phyloP scores from a whole-genome alignment of 2,329 filamentous ascomycete genomes.

The Colletotrichum kahawae region DNA sequence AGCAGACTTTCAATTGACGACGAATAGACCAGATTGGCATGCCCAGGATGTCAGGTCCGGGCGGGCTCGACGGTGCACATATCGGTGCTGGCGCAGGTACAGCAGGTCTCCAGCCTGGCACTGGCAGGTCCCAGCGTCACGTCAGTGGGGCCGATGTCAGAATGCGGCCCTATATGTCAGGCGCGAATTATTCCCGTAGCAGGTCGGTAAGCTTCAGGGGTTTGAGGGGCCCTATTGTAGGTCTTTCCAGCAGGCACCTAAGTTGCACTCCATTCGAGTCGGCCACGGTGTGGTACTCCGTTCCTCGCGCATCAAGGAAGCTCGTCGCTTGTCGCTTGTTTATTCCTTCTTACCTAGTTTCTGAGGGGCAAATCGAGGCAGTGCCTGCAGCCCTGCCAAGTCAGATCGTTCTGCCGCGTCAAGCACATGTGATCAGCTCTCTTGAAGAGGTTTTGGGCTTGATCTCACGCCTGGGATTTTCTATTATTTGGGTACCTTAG shows the following conservation, averaged over 20 bases:
- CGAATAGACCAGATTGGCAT: slow-evolving; percentile 20
- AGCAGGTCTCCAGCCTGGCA: background rate
- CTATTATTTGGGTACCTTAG: background rate
- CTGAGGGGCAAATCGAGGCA: background rate
- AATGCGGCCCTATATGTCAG: slow-evolving; percentile 15
- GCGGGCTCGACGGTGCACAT: background rate
- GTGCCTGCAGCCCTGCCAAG: background rate
- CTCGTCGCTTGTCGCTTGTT: background rate
- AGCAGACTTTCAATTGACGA: background rate
- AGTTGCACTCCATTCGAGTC: background rate
- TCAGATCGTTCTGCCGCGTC: background rate
- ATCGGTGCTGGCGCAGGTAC: background rate
- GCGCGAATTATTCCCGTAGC: background rate
- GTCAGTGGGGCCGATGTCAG: background rate
- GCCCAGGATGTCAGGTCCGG: slow-evolving; percentile 9
- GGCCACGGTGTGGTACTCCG: background rate
- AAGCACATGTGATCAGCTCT: background rate
- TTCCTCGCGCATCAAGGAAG: too few relatives aligned
- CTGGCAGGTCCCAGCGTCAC: background rate
- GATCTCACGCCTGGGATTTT: background rate
- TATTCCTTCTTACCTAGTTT: background rate
- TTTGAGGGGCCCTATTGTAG: background rate
- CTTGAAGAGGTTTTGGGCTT: background rate
- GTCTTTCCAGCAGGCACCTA: background rate
- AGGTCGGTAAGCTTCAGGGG: background rate